Conservation (phyloP, 345 rosid species). For the Arabidopsis suecica region DNA sequence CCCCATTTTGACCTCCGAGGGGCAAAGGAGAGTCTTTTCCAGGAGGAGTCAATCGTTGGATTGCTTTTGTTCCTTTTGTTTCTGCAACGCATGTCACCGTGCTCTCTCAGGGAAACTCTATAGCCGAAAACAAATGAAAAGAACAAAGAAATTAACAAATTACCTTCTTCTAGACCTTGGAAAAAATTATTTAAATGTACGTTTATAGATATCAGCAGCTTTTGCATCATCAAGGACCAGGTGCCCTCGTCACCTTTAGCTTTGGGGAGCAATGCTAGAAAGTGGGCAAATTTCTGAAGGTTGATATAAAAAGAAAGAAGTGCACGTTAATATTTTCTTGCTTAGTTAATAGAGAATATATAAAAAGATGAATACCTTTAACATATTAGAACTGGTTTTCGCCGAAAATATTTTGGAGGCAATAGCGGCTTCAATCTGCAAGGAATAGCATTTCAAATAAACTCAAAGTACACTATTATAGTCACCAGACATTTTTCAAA, state of each 20-base stretch:
- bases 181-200: slow-evolving; percentile 66
- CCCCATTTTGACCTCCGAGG: slow-evolving; percentile 64
- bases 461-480: background rate
- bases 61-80: slow-evolving; percentile 61
- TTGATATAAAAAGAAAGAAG: slow-evolving; percentile 27
- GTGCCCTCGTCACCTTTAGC: slow-evolving; percentile 75
- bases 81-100: slow-evolving; percentile 52
- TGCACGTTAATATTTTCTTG: slow-evolving; percentile 21
- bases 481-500: background rate
- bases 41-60: slow-evolving; percentile 66
- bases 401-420: slow-evolving; percentile 68
- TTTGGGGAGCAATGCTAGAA: slow-evolving; percentile 86
- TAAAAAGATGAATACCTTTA: slow-evolving; percentile 57
- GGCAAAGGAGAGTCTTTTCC: slow-evolving; percentile 73
- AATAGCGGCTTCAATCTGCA: slow-evolving; percentile 76
- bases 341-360: slow-evolving; percentile 2
- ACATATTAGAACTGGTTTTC: slow-evolving; percentile 57
- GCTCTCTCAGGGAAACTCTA: slow-evolving; percentile 21
- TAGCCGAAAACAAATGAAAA: slow-evolving; percentile 22
- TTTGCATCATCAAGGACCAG: slow-evolving; percentile 80
- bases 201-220: slow-evolving; percentile 65
- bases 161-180: slow-evolving; percentile 89
- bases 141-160: slow-evolving; percentile 18
- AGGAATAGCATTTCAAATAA: slow-evolving; percentile 25
- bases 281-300: slow-evolving; percentile 75